Evolutionary conservation across 169 alveolate genomes (phyloP).

Genomic region (Eimeria sp.): DNA sequence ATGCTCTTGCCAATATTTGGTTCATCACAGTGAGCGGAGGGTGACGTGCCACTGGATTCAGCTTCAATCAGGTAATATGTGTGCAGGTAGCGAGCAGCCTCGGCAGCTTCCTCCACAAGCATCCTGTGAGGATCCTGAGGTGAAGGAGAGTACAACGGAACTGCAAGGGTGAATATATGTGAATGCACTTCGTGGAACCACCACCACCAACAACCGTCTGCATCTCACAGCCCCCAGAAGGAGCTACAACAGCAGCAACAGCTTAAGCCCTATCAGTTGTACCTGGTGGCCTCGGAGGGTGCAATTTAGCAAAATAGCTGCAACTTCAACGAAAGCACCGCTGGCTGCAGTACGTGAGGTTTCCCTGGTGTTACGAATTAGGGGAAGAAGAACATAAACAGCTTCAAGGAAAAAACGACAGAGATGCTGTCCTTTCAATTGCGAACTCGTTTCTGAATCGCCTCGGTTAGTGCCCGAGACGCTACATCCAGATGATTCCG

Average conservation of each 20-base stretch:
- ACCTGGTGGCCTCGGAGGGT: slow-evolving; percentile 81
- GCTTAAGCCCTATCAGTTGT: background rate
- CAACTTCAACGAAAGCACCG: slow-evolving; percentile 22
- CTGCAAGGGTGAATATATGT: background rate
- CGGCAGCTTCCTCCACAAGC: slow-evolving; percentile 41
- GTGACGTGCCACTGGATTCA: background rate
- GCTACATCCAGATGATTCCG: background rate
- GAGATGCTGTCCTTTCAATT: slow-evolving; percentile 68
- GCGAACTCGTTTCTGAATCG: slow-evolving; percentile 30
- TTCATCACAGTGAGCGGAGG: background rate
- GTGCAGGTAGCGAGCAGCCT: slow-evolving; percentile 73
- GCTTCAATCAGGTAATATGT: slow-evolving; percentile 68
- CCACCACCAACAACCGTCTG: background rate
- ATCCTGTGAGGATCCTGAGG: slow-evolving; percentile 44
- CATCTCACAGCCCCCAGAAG: background rate
- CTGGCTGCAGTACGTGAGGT: background rate
- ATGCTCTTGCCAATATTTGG: background rate
- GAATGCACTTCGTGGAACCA: background rate
- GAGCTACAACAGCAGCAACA: background rate
- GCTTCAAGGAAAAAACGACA: slow-evolving; percentile 80
- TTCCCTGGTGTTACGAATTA: slow-evolving; percentile 25
- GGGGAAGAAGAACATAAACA: slow-evolving; percentile 72
- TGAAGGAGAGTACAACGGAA: background rate
- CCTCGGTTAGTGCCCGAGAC: background rate
- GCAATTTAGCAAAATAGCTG: slow-evolving; percentile 59